These are phyloP conservation scores for Gloeopeniophorella convolvens DNA, from an alignment of 768 basidiomycete genomes.

Conservation along the genomic window DNA sequence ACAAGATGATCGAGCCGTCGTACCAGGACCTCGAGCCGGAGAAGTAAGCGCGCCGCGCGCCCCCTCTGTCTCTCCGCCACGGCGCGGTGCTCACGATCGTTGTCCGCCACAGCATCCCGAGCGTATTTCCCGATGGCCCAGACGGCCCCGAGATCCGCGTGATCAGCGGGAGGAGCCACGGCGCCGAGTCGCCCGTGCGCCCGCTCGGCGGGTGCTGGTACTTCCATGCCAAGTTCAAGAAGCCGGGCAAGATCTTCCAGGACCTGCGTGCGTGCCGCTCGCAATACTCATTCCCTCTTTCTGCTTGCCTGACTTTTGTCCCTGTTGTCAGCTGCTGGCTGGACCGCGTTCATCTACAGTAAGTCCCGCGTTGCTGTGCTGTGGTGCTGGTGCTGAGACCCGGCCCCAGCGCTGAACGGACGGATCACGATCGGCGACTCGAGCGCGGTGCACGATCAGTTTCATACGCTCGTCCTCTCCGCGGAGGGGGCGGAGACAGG, in stretches of 20 bases:
- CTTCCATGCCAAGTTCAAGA: constrained; percentile 68
- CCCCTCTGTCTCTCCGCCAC: too few species aligned
- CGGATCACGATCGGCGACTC: constrained; percentile 52
- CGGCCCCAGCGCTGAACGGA: constrained; percentile 55
- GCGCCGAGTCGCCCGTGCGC: constrained; percentile 79
- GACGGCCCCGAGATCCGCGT: constrained; percentile 72
- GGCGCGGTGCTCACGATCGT: too few species aligned
- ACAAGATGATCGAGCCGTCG: constrained; percentile 79
- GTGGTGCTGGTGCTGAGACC: constrained; percentile 3
- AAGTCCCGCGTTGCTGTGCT: constrained; percentile 23
- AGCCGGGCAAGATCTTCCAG: constrained; percentile 68
- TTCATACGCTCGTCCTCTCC: constrained; percentile 83
- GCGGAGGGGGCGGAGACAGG: constrained; percentile 54
- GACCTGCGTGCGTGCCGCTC: constrained; percentile 54
- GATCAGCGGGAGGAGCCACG: constrained; percentile 85
- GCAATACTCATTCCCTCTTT: neutral
- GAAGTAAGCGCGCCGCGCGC: constrained; percentile 48
- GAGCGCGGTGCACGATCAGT: constrained; percentile 41
- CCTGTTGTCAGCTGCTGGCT: constrained; percentile 52
- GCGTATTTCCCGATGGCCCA: constrained; percentile 62
- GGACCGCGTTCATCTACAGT: constrained; percentile 90
- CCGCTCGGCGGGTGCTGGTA: constrained; percentile 94
- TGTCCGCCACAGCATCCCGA: constrained; percentile 49
- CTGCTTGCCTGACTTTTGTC: neutral
- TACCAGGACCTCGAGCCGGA: constrained; percentile 77